Evolutionary conservation across 805 yeast species (phyloP), one percentile per base, ranked within the genome.

Genomic region (Starmerella apicola): DNA sequence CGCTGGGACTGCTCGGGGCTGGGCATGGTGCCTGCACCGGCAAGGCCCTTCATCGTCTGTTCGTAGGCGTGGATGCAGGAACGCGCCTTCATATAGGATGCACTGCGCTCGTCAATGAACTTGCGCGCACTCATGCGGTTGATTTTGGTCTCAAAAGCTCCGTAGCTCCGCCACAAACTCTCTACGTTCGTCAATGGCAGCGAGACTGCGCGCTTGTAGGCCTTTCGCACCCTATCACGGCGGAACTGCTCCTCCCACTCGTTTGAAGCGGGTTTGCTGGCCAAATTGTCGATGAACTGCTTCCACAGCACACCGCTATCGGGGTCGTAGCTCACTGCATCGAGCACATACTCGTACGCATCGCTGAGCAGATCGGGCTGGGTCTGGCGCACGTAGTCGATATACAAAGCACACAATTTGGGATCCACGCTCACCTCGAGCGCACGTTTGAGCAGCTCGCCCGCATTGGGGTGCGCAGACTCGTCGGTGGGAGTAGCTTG

Each of bases 201-300:
- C n/a, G 71, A 64, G 16, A 85, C 66, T 47, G 80, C 74, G 43
- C 71, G 71, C 49, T 79, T 73, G 58, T 78, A 83, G 4, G 80
- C 68, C 46, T 75, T 76, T 51, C 97, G 69, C 34, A 81, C 71
- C 52, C 78, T 64, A 52, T 83, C 95, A 52, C 72, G 69, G 48
- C 81, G 78, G 51, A 81, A 86, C 55, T 81, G 85, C 56, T 86
- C 97, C 55, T 88, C 97, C 80, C 88, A 83, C 32, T 78, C 73
- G 16, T 64, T 57, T 3, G 54, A 33, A 0, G 63, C 54, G 3
- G 94, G 86, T 36, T 74, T 75, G 25, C 71, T 64, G 48, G 75
- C 77, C 45, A 85, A 67, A 52, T 84, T 85, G 8, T 70, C 76
- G n/a, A 91, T 56, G 55, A 83, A 91, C 50, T 81, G 91, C 35